Evolutionary conservation across 2,329 filamentous ascomycete genomes (phyloP).

Genomic region (Blastomyces parvus): DNA sequence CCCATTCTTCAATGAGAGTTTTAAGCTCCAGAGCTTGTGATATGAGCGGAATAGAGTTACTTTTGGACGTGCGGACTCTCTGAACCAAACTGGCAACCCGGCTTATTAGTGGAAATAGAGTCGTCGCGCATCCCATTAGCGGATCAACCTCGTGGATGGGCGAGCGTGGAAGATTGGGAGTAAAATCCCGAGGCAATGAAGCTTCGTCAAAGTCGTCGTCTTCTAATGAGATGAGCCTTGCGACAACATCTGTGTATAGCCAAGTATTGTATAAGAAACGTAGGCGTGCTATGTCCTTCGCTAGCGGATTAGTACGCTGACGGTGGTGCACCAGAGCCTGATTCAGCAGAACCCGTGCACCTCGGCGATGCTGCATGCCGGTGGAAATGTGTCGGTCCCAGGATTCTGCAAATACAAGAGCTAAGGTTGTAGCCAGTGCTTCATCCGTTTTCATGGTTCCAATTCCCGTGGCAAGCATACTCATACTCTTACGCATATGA

Average conservation of each 20-base stretch:
- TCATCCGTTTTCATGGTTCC: slow-evolving; percentile 55
- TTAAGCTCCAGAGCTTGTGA: slow-evolving; percentile 55
- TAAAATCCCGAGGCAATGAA: slow-evolving; percentile 19
- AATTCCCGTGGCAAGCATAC: slow-evolving; percentile 50
- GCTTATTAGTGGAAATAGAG: slow-evolving; percentile 59
- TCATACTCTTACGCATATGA: slow-evolving; percentile 58
- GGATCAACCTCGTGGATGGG: slow-evolving; percentile 54
- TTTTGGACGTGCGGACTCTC: slow-evolving; percentile 45
- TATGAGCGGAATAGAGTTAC: slow-evolving; percentile 53
- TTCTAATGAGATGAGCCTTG: slow-evolving; percentile 54
- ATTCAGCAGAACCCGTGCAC: slow-evolving; percentile 55
- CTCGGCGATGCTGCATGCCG: slow-evolving; percentile 59
- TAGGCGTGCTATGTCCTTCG: slow-evolving; percentile 28
- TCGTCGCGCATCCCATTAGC: slow-evolving; percentile 59
- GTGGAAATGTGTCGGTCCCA: slow-evolving; percentile 62
- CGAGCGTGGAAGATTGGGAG: slow-evolving; percentile 32
- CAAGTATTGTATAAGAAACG: slow-evolving; percentile 62
- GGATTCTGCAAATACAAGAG: slow-evolving; percentile 59
- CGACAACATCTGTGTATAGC: slow-evolving; percentile 66
- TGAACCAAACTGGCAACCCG: slow-evolving; percentile 57
- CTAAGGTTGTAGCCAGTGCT: slow-evolving; percentile 60
- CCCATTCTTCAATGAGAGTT: slow-evolving; percentile 51
- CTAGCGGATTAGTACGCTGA: slow-evolving; percentile 12
- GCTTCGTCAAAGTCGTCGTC: slow-evolving; percentile 46
- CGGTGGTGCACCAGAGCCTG: slow-evolving; percentile 44